Percentiles rank a stretch among this genome's conserved stretches.
Evolutionary conservation across 495 filamentous ascomycete genomes (phyloP).

Genomic region (Aspergillus campestris): DNA sequence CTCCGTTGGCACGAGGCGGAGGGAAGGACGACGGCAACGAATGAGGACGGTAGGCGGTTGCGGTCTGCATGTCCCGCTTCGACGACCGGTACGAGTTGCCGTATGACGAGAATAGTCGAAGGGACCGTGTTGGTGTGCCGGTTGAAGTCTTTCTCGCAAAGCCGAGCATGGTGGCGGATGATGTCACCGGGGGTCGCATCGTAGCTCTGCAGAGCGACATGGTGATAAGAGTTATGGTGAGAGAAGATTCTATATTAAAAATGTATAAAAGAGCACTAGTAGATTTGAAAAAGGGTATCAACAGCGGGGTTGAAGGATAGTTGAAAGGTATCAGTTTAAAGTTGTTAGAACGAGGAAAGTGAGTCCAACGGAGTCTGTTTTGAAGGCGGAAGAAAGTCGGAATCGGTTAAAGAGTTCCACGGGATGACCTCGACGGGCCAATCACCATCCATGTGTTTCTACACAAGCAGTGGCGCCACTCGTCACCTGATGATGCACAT

Average conservation of each 20-base stretch:
- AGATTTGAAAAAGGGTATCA: not conserved
- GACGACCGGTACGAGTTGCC: conserved; percentile 45
- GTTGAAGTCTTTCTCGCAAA: conserved; percentile 37
- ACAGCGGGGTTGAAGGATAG: not conserved
- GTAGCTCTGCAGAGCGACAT: conserved; percentile 32
- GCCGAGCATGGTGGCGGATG: conserved; percentile 47
- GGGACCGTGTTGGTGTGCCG: conserved; percentile 40
- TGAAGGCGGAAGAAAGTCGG: conserved; percentile 13
- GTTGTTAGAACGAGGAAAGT: conserved; percentile 2
- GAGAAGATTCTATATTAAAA: no score
- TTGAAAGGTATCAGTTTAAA: conserved; percentile 13
- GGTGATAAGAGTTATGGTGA: not conserved
- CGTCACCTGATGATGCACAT: conserved; percentile 4
- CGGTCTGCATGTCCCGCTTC: conserved; percentile 61
- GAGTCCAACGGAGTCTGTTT: conserved; percentile 12
- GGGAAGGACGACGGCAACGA: conserved; percentile 54
- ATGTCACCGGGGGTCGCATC: conserved; percentile 38
- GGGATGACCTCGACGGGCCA: conserved; percentile 16
- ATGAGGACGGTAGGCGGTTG: conserved; percentile 70
- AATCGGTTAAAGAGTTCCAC: conserved; percentile 13
- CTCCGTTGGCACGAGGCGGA: conserved; percentile 57
- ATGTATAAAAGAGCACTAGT: no score
- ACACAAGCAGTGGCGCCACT: conserved; percentile 32
- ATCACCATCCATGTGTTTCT: conserved; percentile 38
- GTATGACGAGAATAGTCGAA: conserved; percentile 61